Conservation (phyloP, 2,329 filamentous ascomycete species). For the Penicillium concentricum region DNA sequence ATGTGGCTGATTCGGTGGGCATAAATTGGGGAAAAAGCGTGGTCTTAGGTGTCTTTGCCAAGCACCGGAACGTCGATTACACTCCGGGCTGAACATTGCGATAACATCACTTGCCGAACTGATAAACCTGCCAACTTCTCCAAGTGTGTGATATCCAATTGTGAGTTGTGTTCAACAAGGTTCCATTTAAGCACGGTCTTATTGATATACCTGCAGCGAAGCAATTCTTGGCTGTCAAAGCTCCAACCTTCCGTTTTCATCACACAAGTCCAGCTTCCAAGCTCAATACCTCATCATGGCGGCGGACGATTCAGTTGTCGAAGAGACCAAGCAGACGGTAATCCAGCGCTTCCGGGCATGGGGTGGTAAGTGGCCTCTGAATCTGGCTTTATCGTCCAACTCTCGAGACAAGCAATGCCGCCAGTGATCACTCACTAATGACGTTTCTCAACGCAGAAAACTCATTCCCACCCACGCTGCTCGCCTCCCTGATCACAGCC, state of each 20-base stretch:
- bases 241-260: background rate
- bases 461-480: constrained; percentile 62
- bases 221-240: background rate
- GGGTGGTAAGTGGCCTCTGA: constrained; percentile 40
- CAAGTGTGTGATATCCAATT: background rate
- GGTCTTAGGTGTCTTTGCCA: constrained; percentile 27
- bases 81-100: constrained; percentile 5
- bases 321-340: constrained; percentile 40
- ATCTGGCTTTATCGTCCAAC: background rate
- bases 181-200: background rate
- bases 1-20: constrained; percentile 10
- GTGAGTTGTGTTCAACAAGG: background rate
- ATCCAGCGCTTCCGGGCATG: constrained; percentile 41
- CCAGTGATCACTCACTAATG: background rate
- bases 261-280: background rate
- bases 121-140: background rate
- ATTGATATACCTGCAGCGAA: constrained; percentile 2
- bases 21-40: constrained; percentile 17
- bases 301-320: constrained; percentile 28
- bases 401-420: background rate
- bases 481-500: constrained; percentile 65
- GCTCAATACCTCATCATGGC: constrained; percentile 24
- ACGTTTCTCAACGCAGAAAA: constrained; percentile 50
- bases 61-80: constrained; percentile 18
- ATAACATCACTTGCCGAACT: background rate